Base-by-base conservation (phyloP, 768 basidiomycete genomes). In the Suillus ampliporus region DNA sequence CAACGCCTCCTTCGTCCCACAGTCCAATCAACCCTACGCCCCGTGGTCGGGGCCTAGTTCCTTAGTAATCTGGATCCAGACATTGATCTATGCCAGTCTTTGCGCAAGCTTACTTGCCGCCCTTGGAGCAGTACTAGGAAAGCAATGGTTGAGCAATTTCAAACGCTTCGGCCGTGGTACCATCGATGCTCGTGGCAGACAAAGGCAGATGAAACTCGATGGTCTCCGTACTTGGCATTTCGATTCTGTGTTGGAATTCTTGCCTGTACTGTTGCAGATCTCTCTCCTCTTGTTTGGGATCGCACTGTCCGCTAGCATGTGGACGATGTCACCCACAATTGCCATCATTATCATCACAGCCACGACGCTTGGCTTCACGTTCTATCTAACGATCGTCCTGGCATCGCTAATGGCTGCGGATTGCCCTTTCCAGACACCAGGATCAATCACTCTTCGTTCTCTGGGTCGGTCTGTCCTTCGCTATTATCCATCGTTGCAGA, bases 11-110 rank as follows among this genome's bases (percentile, higher is more conserved):
- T 50, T 50, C 15, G 17, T 50, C 28, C 26, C 48, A 50, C 48
- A 19, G 17, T 19, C 2, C 0, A 2, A 19, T 19, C 28, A 19
- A 50, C 48, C 48, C 48, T 50, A 50, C 48, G 48, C 28, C 5
- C 48, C 28, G 17, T 19, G 48, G 48, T 17, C 28, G 17, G 48
- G 28, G 28, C 48, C 48, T 50, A 10, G 28, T 31, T 6, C 48
- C 17, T 19, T 17, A 31, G 48, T 50, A 34, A 60, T 66, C 50
- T 62, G 65, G 54, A 56, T 64, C 21, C 68, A 69, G 47, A 46
- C 58, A n/a, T 54, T 68, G 21, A 43, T 21, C 23, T 68, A 68
- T 23, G 62, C 63, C 15, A 68, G 67, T 50, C 62, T 68, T 15
- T 37, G 64, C 37, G 47, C 57, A 15, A 64, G 62, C 28, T 46